Conservation (phyloP, 75 land plant species). For the Pinus albicaulis region DNA sequence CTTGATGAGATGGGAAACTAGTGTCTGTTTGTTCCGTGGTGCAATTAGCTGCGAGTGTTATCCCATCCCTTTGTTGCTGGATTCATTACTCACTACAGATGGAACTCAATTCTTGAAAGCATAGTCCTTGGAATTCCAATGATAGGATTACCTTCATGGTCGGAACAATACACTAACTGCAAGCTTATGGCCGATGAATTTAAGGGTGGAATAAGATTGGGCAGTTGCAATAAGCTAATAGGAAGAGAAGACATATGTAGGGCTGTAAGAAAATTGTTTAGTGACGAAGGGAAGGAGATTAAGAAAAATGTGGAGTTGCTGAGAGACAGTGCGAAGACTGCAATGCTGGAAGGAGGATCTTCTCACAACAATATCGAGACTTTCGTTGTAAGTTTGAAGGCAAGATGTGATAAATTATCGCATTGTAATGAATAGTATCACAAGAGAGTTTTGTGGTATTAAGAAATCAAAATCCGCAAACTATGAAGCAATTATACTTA, state of each 20-base stretch:
- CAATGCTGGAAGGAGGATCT: background rate
- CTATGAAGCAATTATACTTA: too few species aligned
- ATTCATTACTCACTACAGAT: slow-evolving; percentile 11
- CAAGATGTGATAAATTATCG: background rate
- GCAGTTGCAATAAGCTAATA: background rate
- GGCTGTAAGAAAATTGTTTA: background rate
- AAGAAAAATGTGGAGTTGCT: background rate
- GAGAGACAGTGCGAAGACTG: background rate
- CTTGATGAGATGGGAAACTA: slow-evolving; percentile 7
- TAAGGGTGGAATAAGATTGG: slow-evolving; percentile 5
- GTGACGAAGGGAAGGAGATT: background rate
- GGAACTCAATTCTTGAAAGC: slow-evolving; percentile 9
- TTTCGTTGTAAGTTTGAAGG: background rate
- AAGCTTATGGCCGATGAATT: slow-evolving; percentile 8
- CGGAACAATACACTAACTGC: slow-evolving; percentile 9
- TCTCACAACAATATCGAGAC: background rate
- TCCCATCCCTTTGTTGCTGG: slow-evolving; percentile 7
- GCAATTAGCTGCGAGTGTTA: slow-evolving; percentile 10
- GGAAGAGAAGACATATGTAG: background rate
- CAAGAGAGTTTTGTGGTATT: too few species aligned
- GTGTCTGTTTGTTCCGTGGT: slow-evolving; percentile 23
- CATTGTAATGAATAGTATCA: too few species aligned
- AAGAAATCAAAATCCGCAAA: too few species aligned
- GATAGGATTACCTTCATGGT: background rate
- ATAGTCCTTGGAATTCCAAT: slow-evolving; percentile 1